Base-by-base conservation (phyloP, 2,329 filamentous ascomycete species). In the Pezicula neosporulosa region DNA sequence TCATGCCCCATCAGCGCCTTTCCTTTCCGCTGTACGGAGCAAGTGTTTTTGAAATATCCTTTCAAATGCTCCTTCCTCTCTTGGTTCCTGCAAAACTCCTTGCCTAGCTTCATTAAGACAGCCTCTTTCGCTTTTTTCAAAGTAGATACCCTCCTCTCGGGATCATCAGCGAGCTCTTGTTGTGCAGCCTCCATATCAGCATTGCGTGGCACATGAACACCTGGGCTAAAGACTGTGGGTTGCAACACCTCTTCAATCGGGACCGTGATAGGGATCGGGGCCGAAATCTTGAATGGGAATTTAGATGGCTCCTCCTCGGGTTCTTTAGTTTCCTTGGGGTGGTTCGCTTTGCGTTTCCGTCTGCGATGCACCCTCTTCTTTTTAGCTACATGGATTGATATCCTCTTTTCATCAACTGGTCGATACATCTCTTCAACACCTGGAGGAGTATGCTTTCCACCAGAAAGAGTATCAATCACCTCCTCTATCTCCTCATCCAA, bases 91-190 rank as follows among this genome's bases (percentile, higher is more conserved):
- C 57, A 62, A 49, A 76, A 83, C 62, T 84, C 78, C 74, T 74
- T 59, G 73, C 77, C 47, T 2, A 86, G 73, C 59, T 83, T 83
- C 54, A 72, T 74, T 49, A 86, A 68, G 12, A 86, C 81, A 1
- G 80, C 78, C 56, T 82, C 80, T 63, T 80, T 82, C 33, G 82
- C 83, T 52, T 78, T 77, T 60, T 75, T 74, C 46, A 86, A 69
- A 9, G 81, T 79, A 57, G 72, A 77, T 4, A 72, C 72, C 50
- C 82, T 75, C 49, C 78, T 76, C 8, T 75, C 75, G 3, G 76
- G 72, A 58, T 85, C 80, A 56, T 85, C 77, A 18, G 81, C 82
- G 21, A 83, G 70, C 42, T 75, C 71, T 10, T 78, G 73, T 55
- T 82, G 78, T 2, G 73, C 70, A 57, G 78, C 75, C 60, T 85